Conservation (phyloP, 345 rosid species). For the Lepidium africanum region DNA sequence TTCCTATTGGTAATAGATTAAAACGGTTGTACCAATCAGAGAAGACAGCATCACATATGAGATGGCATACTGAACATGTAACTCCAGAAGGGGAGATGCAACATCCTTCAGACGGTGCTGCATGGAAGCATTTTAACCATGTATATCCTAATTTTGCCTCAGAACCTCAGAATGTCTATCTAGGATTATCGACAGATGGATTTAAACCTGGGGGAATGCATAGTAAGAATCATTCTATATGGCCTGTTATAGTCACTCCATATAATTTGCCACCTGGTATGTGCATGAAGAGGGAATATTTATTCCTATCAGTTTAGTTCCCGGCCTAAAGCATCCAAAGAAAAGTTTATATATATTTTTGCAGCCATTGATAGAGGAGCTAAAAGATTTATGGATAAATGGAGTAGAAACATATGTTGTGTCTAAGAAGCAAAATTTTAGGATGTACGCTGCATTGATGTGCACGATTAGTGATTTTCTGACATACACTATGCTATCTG, state of each 20-base stretch:
- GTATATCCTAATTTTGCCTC: no score
- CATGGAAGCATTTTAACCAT: no score
- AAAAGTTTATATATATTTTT: not conserved
- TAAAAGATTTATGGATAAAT: not conserved
- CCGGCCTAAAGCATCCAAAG: not conserved
- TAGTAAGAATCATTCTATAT: not conserved
- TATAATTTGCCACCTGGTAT: not conserved
- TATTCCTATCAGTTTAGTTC: not conserved
- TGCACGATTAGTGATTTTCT: not conserved
- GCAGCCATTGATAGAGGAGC: not conserved
- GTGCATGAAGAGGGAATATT: not conserved
- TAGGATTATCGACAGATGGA: not conserved
- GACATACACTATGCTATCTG: not conserved
- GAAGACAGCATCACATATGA: not conserved
- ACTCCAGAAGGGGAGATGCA: no score
- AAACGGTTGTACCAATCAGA: not conserved
- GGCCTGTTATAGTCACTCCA: not conserved
- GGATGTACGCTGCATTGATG: not conserved
- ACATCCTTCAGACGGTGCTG: no score
- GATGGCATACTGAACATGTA: not conserved
- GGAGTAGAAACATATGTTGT: not conserved
- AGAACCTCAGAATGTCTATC: no score
- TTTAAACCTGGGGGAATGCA: not conserved
- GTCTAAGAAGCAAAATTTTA: not conserved
- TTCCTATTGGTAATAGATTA: not conserved